Evolutionary conservation across 2,329 filamentous ascomycete species (phyloP).

Genomic region (Aureobasidium musti): DNA sequence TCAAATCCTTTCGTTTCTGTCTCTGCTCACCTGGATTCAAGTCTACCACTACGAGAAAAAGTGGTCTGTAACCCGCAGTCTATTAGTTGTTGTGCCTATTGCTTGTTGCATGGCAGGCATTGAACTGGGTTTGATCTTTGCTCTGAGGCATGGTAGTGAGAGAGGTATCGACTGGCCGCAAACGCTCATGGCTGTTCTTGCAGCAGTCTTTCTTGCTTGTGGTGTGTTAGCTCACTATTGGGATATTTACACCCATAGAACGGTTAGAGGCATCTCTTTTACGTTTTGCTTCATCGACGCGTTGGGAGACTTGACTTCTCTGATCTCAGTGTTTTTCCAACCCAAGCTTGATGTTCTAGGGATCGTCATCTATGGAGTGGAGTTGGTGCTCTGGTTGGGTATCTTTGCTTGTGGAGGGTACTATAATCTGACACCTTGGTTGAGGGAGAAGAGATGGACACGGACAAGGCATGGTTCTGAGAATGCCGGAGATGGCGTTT

Average conservation of each 20-base stretch:
- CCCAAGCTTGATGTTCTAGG: constrained; percentile 61
- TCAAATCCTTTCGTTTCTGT: constrained; percentile 57
- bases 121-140: constrained; percentile 62
- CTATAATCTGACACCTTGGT: constrained; percentile 64
- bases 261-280: constrained; percentile 70
- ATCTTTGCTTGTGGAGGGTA: constrained; percentile 66
- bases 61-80: constrained; percentile 55
- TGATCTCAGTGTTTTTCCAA: constrained; percentile 66
- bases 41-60: constrained; percentile 59
- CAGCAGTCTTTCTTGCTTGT: constrained; percentile 62
- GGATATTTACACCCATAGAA: constrained; percentile 67
- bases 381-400: constrained; percentile 67
- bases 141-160: constrained; percentile 50
- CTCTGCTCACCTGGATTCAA: constrained; percentile 57
- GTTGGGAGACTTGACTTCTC: constrained; percentile 66
- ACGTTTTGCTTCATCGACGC: constrained; percentile 71
- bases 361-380: constrained; percentile 66
- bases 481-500: constrained; percentile 36
- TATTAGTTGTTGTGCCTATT: constrained; percentile 54
- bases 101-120: constrained; percentile 60
- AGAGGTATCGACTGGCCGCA: constrained; percentile 60
- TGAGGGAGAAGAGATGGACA: constrained; percentile 39
- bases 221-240: constrained; percentile 69
- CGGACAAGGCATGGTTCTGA: background rate
- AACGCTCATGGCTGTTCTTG: constrained; percentile 66